Base-by-base conservation (phyloP, 371 early-diverging fungal genomes). In the Rhizomucor pusillus region DNA sequence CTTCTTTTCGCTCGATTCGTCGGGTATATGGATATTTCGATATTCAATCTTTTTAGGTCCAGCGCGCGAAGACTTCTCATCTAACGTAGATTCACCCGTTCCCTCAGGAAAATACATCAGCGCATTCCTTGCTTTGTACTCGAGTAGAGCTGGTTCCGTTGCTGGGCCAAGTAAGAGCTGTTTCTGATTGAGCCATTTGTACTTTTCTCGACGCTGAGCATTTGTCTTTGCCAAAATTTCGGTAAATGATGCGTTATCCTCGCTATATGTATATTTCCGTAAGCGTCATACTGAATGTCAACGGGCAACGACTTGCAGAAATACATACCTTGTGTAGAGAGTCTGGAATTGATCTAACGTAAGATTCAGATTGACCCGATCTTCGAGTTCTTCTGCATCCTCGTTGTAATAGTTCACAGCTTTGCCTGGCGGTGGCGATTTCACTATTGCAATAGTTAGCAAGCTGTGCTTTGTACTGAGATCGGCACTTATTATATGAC, bases 231-330 rank as follows among this genome's bases (percentile, higher is more conserved):
- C 82, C 10, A 93, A 33, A 12, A 92, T 63, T 18, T 77, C 80
- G 24, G 67, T 56, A 64, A 93, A 93, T 3, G 90, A 89, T 11
- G 90, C 87, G 66, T 93, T 91, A 64, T 93, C 93, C 60, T 93
- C 92, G 59, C 84, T 75, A 54, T n/a, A 18, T 34, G 23, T 3
- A 48, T 36, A 44, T 34, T 10, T 43, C 1, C 35, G 16, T 29
- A 22, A 48, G 29, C 20, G 43, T n/a, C n/a, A n/a, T n/a, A n/a
- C n/a, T n/a, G n/a, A n/a, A n/a, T n/a, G n/a, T n/a, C n/a, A 18
- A 43, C 33, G 14, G 23, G 10, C 54, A 18, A 45, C 23, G 7
- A 11, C 13, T 16, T 13, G 9, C 14, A 43, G 16, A 29, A 3
- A n/a, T 41, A 39, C 33, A 47, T 56, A 73, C 77, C 77, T 84